These are phyloP conservation scores for Stachybotrys chartarum DNA, from an alignment of 2,329 filamentous ascomycete species.

Conservation along the genomic window DNA sequence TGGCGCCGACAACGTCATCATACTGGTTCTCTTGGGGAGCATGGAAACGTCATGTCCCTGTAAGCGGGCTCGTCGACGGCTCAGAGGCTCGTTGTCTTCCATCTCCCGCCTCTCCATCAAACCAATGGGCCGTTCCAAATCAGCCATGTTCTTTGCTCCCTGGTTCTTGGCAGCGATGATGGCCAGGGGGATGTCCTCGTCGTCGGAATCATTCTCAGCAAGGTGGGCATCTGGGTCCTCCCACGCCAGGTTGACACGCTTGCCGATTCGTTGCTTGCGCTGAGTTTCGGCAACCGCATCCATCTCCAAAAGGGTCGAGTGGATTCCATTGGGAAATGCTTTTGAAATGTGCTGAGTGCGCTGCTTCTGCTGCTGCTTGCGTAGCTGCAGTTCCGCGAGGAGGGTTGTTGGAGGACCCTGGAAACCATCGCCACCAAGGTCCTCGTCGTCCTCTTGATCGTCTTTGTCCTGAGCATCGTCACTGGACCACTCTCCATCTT, in stretches of 20 bases:
- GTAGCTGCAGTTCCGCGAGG: constrained; percentile 82
- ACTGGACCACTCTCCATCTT: not conserved
- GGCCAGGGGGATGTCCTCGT: constrained; percentile 84
- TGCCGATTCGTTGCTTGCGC: constrained; percentile 63
- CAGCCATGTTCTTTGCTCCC: constrained; percentile 41
- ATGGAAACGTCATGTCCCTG: constrained; percentile 50
- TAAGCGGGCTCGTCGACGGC: constrained; percentile 66
- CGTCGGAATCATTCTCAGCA: constrained; percentile 43
- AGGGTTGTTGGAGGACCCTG: constrained; percentile 79
- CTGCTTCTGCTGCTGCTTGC: constrained; percentile 81
- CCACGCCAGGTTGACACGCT: constrained; percentile 84
- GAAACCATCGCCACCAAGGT: constrained; percentile 40
- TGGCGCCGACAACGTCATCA: constrained; percentile 31
- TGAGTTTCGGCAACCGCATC: constrained; percentile 86
- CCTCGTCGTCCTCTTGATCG: constrained; percentile 35
- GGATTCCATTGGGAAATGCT: constrained; percentile 67
- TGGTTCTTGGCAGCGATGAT: constrained; percentile 61
- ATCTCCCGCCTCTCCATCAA: constrained; percentile 74
- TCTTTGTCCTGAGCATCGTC: constrained; percentile 25
- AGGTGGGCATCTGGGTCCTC: constrained; percentile 56
- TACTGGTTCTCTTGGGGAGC: constrained; percentile 34
- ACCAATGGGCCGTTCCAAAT: constrained; percentile 60
- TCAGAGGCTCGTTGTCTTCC: constrained; percentile 89
- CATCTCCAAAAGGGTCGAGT: constrained; percentile 81
- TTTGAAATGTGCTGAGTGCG: constrained; percentile 60